These are phyloP conservation scores for Gossypium longicalyx DNA, from an alignment of 345 rosid species.

Conservation along the genomic window DNA sequence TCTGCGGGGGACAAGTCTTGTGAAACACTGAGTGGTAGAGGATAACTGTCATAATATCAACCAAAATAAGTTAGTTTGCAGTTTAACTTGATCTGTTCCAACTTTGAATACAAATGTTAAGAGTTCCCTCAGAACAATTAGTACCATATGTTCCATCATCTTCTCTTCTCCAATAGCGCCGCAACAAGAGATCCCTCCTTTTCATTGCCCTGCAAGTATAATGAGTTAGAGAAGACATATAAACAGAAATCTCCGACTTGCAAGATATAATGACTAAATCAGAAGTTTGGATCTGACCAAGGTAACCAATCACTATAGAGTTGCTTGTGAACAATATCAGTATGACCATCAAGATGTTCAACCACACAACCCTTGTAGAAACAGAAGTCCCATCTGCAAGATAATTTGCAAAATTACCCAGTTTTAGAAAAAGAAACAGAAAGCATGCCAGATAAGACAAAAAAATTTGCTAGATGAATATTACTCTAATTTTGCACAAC, in stretches of 20 bases:
- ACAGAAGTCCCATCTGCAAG: constrained; percentile 94
- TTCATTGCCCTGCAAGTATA: constrained; percentile 66
- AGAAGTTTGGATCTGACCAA: constrained; percentile 46
- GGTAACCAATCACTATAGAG: constrained; percentile 79
- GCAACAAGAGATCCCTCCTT: constrained; percentile 70
- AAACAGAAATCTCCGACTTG: constrained; percentile 6
- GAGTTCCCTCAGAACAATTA: constrained; percentile 13
- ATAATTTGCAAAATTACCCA: constrained; percentile 14
- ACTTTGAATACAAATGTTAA: constrained; percentile 12
- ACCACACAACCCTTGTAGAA: constrained; percentile 83
- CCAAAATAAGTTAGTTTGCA: constrained; percentile 20
- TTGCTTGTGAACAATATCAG: constrained; percentile 85
- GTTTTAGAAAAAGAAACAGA: background rate
- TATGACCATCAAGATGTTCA: constrained; percentile 93
- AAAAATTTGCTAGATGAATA: background rate
- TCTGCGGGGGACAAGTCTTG: constrained; percentile 79
- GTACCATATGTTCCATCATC: constrained; percentile 95
- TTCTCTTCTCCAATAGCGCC: constrained; percentile 97
- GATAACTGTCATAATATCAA: constrained; percentile 54
- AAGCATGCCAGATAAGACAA: background rate
- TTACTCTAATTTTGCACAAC: constrained; percentile 3
- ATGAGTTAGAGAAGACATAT: constrained; percentile 19
- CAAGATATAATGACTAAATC: background rate
- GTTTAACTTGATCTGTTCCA: constrained; percentile 5
- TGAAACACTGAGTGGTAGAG: constrained; percentile 89